Percentiles rank a stretch among this genome's conserved stretches.
phyloP scores from a whole-genome alignment of 352 stramenopile species.

The Pythium pectinolyticum region DNA sequence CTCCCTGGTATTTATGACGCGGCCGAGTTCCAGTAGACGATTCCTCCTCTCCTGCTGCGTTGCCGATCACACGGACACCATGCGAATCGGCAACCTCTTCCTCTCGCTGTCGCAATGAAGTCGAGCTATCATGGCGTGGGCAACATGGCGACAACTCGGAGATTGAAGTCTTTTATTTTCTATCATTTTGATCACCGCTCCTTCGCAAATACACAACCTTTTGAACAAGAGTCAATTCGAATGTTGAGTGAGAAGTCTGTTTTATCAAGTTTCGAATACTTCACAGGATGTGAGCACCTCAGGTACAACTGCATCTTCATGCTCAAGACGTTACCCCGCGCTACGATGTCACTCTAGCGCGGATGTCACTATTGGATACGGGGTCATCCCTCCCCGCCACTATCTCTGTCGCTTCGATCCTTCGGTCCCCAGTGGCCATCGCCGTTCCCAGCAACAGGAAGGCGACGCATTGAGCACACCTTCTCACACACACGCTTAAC shows the following conservation, averaged over 20 bases:
- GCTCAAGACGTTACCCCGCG: too few species aligned
- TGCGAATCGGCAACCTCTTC: neutral
- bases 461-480: neutral
- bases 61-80: too few species aligned
- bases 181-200: too few species aligned
- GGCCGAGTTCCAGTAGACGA: slow-evolving; percentile 89
- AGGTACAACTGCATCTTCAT: neutral
- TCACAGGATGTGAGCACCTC: too few species aligned
- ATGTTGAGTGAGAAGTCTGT: too few species aligned
- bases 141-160: too few species aligned
- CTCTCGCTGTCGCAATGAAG: neutral
- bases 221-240: too few species aligned
- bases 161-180: too few species aligned
- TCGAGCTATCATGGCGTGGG: too few species aligned
- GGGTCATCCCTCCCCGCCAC: slow-evolving; percentile 1
- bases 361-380: neutral
- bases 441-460: too few species aligned
- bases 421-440: neutral
- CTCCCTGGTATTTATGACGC: slow-evolving; percentile 97
- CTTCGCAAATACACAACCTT: too few species aligned
- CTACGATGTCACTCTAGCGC: neutral
- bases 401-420: slow-evolving; percentile 5
- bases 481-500: neutral
- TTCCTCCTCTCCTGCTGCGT: neutral
- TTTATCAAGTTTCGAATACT: too few species aligned